Base-by-base conservation (phyloP, 2,329 filamentous ascomycete species). In the Lanzia echinophila region DNA sequence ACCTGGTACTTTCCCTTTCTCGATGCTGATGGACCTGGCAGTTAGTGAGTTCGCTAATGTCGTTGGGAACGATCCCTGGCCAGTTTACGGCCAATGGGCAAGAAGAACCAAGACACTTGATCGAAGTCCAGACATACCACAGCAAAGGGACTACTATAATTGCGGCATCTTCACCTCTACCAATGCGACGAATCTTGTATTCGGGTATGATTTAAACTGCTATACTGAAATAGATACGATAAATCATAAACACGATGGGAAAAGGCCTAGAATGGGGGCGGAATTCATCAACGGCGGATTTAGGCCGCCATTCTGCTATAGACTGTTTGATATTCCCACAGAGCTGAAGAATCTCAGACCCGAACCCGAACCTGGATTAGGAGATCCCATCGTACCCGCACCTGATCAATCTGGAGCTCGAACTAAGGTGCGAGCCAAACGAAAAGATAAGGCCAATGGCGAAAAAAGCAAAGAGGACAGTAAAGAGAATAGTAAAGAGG, bases 181-280 rank as follows among this genome's bases (percentile, higher is more conserved):
- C 13, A 31, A 13, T 28, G 49, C 49, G 10, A 28, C 11, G 11
- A 33, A 36, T 31, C 42, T 51, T 1, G 17, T 22, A 3, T 51
- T 51, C 6, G 49, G 49, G 17, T 51, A 51, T n/a, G 49, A 51
- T n/a, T 34, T 51, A 41, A 6, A 17, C 15, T 51, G 49, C 17
- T 45, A 8, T 31, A 13, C 2, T 1, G 34, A 36, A 36, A 4
- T 10, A n/a, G 34, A 36, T 36, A 5, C 12, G 15, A 36, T 36
- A 36, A 13, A n/a, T 13, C 11, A 12, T 4, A 15, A 15, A n/a
- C 20, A 24, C 13, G 12, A 3, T 2, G 49, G 49, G 12, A 51
- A 51, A 22, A 34, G 49, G 28, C 12, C 19, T 11, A n/a, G 41
- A 24, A 41, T 51, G 5, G 49, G 39, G 2, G 49, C 49, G 4